Base-by-base conservation (phyloP, 768 basidiomycete genomes). In the Lyophyllum atratum region DNA sequence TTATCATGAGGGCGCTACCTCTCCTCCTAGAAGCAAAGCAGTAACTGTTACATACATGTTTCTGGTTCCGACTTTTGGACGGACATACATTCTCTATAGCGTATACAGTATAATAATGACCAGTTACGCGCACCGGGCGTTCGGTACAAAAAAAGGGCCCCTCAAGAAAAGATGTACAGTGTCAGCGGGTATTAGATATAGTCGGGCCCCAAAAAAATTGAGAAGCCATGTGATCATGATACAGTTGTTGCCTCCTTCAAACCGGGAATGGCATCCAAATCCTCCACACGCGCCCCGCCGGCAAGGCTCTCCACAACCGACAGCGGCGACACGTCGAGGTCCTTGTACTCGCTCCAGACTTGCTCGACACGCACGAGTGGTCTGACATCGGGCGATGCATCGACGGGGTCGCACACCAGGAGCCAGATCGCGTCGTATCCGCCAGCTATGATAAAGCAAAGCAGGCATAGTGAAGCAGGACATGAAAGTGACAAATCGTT, bases 371-470 rank as follows among this genome's bases (percentile, higher is more conserved):
- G 82, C 28, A 78, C 70, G 24, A 84, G 67, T 2, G 91, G 85
- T 53, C 71, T 68, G 63, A 81, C 74, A 58, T 79, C 75, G 9
- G 78, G 76, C 34, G 72, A 72, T 40, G 75, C 72, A 47, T 73
- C 71, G 59, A 74, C 64, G 34, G 85, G 81, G 46, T 90, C 87
- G 65, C 90, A 81, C 17, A 95, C 84, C 15, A 99, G 83, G 5
- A 99, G 76, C 93, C 95, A 98, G 56, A 98, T 84, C 7, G 97
- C 97, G 68, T 99, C 97, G 71, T 92, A 98, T 1, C 97, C 97
- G 10, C 97, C 97, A 51, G 97, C 97, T 98, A 62, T 25, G 51
- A 11, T 47, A 46, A 22, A 25, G 34, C 28, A 28, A 49, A 12
- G n/a, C n/a, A n/a, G n/a, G n/a, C n/a, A n/a, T n/a, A n/a, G n/a